Conservation (phyloP, 257 asterid species). For the Rhazya stricta region DNA sequence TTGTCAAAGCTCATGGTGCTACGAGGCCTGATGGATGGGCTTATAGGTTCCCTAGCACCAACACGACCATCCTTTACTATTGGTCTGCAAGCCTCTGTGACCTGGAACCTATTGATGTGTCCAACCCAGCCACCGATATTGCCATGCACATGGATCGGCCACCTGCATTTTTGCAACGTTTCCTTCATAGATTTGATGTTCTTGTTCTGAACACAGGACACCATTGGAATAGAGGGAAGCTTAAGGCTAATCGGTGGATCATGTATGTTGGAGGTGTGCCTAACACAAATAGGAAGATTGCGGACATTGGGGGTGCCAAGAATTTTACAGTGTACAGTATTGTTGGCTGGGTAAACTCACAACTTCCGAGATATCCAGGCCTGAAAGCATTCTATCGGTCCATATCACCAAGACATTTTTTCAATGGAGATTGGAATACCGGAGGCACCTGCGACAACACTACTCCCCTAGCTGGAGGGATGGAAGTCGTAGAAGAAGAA, state of each 20-base stretch:
- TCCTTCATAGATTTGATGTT: constrained; percentile 51
- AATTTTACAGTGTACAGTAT: constrained; percentile 61
- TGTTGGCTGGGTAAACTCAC: constrained; percentile 68
- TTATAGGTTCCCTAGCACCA: constrained; percentile 65
- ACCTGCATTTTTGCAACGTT: constrained; percentile 63
- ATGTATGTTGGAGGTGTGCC: constrained; percentile 76
- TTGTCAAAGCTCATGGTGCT: constrained; percentile 78
- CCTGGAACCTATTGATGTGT: constrained; percentile 51
- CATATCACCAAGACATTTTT: constrained; percentile 83
- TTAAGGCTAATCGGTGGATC: constrained; percentile 72
- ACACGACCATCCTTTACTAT: constrained; percentile 81
- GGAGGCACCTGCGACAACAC: constrained; percentile 93
- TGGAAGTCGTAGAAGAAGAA: constrained; percentile 60
- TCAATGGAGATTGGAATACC: constrained; percentile 93
- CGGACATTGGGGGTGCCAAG: constrained; percentile 57
- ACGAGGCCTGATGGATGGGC: constrained; percentile 96
- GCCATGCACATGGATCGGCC: constrained; percentile 98
- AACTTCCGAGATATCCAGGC: constrained; percentile 64
- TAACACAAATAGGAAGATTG: constrained; percentile 50
- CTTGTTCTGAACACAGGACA: constrained; percentile 89
- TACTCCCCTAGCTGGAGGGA: constrained; percentile 57
- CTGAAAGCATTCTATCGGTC: constrained; percentile 64
- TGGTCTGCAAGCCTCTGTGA: constrained; percentile 96
- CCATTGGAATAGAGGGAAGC: constrained; percentile 92
- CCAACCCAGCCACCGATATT: constrained; percentile 38